Percentiles rank a stretch among this genome's conserved stretches.
These are phyloP conservation scores for Fusarium sp. DNA, from an alignment of 2,329 filamentous ascomycete genomes.

Conservation along the genomic window DNA sequence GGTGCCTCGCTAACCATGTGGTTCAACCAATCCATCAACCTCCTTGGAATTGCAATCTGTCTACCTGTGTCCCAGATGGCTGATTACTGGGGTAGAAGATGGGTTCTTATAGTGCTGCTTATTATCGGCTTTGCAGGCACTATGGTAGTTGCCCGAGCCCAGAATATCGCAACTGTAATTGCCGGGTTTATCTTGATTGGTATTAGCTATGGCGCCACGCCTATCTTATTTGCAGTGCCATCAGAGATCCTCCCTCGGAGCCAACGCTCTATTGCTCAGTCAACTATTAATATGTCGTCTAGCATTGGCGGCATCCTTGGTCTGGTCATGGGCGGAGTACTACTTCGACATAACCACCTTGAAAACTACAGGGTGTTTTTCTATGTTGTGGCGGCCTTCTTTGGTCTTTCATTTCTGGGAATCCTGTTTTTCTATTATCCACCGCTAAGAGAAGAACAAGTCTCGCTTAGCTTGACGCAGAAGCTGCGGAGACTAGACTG, in stretches of 20 bases:
- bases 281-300: conserved; percentile 25
- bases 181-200: conserved; percentile 18
- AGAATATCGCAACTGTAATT: conserved; percentile 19
- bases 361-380: conserved; percentile 30
- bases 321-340: conserved; percentile 17
- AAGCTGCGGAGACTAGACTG: conserved; percentile 54
- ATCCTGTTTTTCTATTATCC: conserved; percentile 22
- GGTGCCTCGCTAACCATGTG: not conserved
- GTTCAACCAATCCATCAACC: not conserved
- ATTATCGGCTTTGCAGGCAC: conserved; percentile 14
- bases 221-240: conserved; percentile 24
- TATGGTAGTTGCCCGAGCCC: conserved; percentile 14
- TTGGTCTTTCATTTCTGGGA: conserved; percentile 1
- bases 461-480: conserved; percentile 24
- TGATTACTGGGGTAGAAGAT: conserved; percentile 15
- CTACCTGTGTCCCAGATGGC: not conserved
- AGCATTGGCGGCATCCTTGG: conserved; percentile 18
- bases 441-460: conserved; percentile 15
- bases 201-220: conserved; percentile 20
- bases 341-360: not conserved
- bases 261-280: conserved; percentile 25
- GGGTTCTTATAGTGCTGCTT: conserved; percentile 16
- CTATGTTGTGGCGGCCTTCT: conserved; percentile 17
- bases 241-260: conserved; percentile 32
- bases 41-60: not conserved